Conservation (phyloP, 768 basidiomycete species). For the Trametes gibbosa region DNA sequence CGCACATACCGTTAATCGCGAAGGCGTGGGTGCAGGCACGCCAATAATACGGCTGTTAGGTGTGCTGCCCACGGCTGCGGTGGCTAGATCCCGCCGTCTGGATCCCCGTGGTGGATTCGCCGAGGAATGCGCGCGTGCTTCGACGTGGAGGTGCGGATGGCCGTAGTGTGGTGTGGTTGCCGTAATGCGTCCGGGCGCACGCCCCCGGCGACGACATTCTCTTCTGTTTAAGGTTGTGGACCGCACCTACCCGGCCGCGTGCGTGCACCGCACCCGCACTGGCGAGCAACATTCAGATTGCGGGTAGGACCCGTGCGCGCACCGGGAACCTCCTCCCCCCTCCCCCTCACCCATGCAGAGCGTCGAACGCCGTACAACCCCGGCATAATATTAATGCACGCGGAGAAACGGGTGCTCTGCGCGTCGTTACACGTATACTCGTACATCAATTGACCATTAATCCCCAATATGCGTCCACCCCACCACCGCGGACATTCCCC, state of each 20-base stretch:
- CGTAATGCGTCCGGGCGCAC: conserved; percentile 19
- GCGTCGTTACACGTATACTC: not conserved
- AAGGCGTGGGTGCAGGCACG: conserved; percentile 3
- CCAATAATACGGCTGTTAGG: not conserved
- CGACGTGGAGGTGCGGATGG: not conserved
- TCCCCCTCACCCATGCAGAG: too few species aligned
- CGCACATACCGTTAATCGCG: not conserved
- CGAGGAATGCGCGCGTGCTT: conserved; percentile 18
- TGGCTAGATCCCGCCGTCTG: not conserved
- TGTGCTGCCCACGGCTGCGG: not conserved
- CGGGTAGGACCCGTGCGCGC: too few species aligned
- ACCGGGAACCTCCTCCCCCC: too few species aligned
- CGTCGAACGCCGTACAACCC: not conserved
- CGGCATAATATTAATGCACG: not conserved
- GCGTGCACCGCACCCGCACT: not conserved
- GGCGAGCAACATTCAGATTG: not conserved
- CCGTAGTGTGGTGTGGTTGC: conserved; percentile 6
- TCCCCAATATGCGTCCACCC: not conserved
- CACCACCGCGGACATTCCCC: not conserved
- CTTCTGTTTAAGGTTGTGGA: not conserved
- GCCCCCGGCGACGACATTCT: not conserved
- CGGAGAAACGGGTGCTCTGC: conserved; percentile 8
- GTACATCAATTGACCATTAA: conserved; percentile 2
- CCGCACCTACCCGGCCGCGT: too few species aligned
- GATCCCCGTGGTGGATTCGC: conserved; percentile 5